Evolutionary conservation across 2,329 filamentous ascomycete genomes (phyloP), one percentile per base, ranked within the genome.

Genomic region (Colletotrichum graminicola): DNA sequence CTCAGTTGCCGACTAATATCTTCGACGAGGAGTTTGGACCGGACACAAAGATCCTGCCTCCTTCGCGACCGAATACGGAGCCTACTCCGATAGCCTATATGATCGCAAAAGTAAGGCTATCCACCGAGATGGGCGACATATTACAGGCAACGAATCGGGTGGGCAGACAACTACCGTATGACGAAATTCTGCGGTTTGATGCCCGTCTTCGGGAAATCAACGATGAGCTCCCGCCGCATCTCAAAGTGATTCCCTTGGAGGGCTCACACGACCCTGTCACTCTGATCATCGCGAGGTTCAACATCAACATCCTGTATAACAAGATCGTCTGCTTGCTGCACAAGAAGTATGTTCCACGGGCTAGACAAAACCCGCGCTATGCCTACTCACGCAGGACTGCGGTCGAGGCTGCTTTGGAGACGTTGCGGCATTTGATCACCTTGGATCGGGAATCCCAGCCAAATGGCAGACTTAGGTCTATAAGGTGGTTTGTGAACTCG

Each of bases 321-420:
- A 97, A 97, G 82, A 93, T 94, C 23, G 88, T 97, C 76, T 97
- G 94, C 76, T 89, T 97, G 29, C 87, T 99, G 49, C 96, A 99
- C 80, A 89, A 94, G 62, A 94, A 94, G 74, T 98, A 96, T 79
- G 87, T 97, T 69, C 86, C 89, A n/a, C 89, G 91, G 71, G 93
- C 94, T 6, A 87, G 93, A 59, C 89, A 93, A 71, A 96, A 95
- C 76, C 85, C 92, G 12, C 89, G 94, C 11, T 98, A 97, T 77
- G 89, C 91, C 11, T 94, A 96, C 77, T 97, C 94, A 3, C 89
- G 95, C 39, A 90, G 91, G 51, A 92, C 91, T 29, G 96, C 94
- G 74, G 92, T 98, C 51, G 94, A 97, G 76, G 93, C 95, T 1
- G 94, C 94, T 0, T 87, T 98, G 85, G 91, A 92, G 74, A 90